These are phyloP conservation scores for Erythrophleum ivorense DNA, from an alignment of 331 rosid species.

Conservation along the genomic window DNA sequence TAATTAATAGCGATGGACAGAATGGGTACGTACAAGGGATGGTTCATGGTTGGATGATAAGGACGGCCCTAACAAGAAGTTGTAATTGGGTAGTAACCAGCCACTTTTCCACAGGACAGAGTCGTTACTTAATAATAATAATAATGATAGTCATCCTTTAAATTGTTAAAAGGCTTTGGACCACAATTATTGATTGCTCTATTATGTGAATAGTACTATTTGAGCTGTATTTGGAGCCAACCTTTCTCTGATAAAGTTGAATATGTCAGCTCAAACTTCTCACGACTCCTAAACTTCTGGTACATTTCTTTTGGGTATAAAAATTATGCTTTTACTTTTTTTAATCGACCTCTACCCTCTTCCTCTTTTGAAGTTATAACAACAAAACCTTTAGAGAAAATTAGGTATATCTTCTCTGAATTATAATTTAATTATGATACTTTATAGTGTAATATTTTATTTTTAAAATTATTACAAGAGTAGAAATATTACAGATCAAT, in stretches of 20 bases:
- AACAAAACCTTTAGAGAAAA: too few relatives aligned
- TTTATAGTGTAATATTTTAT: too few relatives aligned
- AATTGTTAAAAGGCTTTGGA: constrained; percentile 35
- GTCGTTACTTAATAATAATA: constrained; percentile 25
- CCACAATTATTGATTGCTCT: constrained; percentile 35
- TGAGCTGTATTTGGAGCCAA: constrained; percentile 40
- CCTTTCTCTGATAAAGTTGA: constrained; percentile 16
- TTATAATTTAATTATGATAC: too few relatives aligned
- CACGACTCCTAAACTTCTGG: constrained; percentile 9
- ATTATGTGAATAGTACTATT: constrained; percentile 19
- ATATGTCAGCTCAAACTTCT: neutral
- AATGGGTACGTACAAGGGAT: neutral
- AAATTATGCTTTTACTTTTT: constrained; percentile 5
- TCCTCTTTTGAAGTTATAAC: too few relatives aligned
- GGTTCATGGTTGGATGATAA: constrained; percentile 28
- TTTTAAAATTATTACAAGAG: too few relatives aligned
- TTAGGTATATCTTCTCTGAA: too few relatives aligned
- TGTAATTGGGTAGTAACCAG: constrained; percentile 17
- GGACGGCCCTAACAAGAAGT: constrained; percentile 17
- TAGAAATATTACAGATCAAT: too few relatives aligned
- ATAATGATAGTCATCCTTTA: neutral
- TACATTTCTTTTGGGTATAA: neutral
- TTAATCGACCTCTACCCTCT: too few relatives aligned
- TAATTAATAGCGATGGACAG: constrained; percentile 26
- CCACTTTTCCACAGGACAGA: constrained; percentile 8